Evolutionary conservation across 805 yeast genomes (phyloP), one percentile per base, ranked within the genome.

Genomic region (Candida coleopterorum): DNA sequence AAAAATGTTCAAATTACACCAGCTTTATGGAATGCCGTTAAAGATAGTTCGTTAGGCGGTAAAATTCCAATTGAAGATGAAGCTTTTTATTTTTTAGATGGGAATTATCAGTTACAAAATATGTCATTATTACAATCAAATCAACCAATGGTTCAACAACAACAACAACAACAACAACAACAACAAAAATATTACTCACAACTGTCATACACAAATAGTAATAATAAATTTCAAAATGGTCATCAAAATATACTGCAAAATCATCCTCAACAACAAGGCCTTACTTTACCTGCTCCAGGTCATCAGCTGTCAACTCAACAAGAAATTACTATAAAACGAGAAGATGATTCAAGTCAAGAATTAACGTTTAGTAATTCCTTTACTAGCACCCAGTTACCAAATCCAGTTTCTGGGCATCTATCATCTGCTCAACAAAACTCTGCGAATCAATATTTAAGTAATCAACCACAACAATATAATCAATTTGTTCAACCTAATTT

Each of bases 31-130:
- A 62, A 60, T 39, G 80, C 85, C 0, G 67, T 80, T 30, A 74
- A 75, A 45, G 77, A 75, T 37, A 66, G 75, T 10, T 67, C 79
- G 1, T 58, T 80, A 15, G 87, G 88, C 2, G 79, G 79, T 0
- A 72, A 74, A 50, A 56, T 58, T 29, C 64, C 64, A 10, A 53
- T 64, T 29, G 79, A 72, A 39, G 77, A 72, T 42, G 78, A 73
- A 44, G 68, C 75, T 1, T 63, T 60, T 41, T 74, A 70, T 46
- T 66, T 62, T 38, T 55, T 72, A 50, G 79, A 73, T 43, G 52
- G 58, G 23, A 65, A 62, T 37, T 66, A 62, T 40, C 71, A 64
- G 44, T 53, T 65, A 23, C 72, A 62, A 42, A 62, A 62, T 35
- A 64, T 65, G 68, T 48, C 56, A 10, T 41, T 50, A 22, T 45